Conservation (phyloP, 2,329 filamentous ascomycete species). For the Cadophora malorum region DNA sequence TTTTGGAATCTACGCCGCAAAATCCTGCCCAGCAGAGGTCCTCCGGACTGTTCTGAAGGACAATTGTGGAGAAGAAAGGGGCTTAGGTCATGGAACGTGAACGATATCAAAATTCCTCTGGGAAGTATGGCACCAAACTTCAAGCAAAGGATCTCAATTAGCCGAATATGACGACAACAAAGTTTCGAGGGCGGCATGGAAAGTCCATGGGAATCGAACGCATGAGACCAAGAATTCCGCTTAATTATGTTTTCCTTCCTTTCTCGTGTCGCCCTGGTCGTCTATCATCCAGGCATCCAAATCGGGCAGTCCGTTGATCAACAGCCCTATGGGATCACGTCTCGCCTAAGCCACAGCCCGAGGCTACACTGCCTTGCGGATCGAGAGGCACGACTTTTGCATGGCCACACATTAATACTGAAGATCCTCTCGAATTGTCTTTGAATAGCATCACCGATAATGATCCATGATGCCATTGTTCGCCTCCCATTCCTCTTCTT, state of each 20-base stretch:
- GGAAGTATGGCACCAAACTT: conserved; percentile 4
- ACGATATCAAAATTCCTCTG: background rate
- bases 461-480: conserved; percentile 16
- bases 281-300: background rate
- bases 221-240: background rate
- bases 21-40: background rate
- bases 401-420: conserved; percentile 12
- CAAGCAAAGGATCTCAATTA: background rate
- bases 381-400: conserved; percentile 11
- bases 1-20: conserved; percentile 4
- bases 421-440: background rate
- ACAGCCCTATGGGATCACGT: conserved; percentile 13
- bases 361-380: conserved; percentile 12
- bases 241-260: background rate
- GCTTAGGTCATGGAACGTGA: background rate
- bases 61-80: background rate
- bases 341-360: conserved; percentile 17
- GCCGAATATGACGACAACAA: background rate
- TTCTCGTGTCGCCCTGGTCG: background rate
- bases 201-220: conserved; percentile 3
- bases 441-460: conserved; percentile 9
- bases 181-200: background rate
- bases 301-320: conserved; percentile 8
- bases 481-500: conserved; percentile 7
- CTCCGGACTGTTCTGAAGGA: background rate